These are phyloP conservation scores for Piromyces finnis DNA, from an alignment of 192 early-diverging fungal species.

Conservation along the genomic window DNA sequence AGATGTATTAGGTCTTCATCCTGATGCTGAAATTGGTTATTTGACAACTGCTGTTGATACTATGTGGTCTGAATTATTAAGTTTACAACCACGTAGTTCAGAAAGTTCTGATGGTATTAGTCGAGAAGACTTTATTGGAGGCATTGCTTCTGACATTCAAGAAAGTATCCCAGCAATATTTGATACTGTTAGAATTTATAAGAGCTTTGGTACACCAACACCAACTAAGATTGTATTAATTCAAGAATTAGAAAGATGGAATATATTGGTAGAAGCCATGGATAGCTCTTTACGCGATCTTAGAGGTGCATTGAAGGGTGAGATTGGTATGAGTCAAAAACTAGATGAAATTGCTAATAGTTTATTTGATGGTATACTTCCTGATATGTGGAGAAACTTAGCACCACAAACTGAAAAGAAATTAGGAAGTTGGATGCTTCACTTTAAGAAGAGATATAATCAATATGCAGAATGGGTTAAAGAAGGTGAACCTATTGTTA, in stretches of 20 bases:
- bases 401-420: conserved; percentile 42
- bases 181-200: conserved; percentile 34
- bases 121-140: conserved; percentile 37
- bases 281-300: conserved; percentile 24
- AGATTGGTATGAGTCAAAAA: conserved; percentile 42
- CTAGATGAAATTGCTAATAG: conserved; percentile 36
- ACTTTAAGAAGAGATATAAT: conserved; percentile 29
- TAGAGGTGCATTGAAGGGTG: conserved; percentile 31
- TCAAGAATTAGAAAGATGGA: conserved; percentile 44
- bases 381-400: conserved; percentile 26
- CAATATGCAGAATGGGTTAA: conserved; percentile 45
- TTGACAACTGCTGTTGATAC: conserved; percentile 38
- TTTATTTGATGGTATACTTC: conserved; percentile 33
- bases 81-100: conserved; percentile 31
- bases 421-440: conserved; percentile 34
- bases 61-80: conserved; percentile 42
- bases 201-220: conserved; percentile 25
- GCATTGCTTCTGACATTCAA: conserved; percentile 39
- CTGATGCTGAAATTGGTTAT: conserved; percentile 45
- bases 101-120: conserved; percentile 41
- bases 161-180: conserved; percentile 27
- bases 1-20: conserved; percentile 43
- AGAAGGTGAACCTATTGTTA: conserved; percentile 38
- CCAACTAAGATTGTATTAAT: conserved; percentile 40
- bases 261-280: conserved; percentile 37